Evolutionary conservation across 306 rosid species (phyloP).

Genomic region (Rosa rugosa): DNA sequence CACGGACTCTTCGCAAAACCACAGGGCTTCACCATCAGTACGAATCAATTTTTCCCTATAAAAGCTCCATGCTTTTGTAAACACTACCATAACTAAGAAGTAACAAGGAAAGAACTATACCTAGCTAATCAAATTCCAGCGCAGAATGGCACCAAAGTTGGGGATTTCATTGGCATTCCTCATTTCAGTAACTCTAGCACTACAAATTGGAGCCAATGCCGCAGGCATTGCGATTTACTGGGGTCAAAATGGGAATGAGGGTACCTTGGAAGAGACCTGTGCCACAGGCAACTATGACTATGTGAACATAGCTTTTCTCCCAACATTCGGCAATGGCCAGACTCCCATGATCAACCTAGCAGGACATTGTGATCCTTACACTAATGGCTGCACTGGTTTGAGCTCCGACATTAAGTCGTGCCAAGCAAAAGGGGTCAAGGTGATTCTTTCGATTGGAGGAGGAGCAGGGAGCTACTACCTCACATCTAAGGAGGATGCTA

Average conservation of each 20-base stretch:
- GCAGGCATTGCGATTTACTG: slow-evolving; percentile 45
- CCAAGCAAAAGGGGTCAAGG: slow-evolving; percentile 47
- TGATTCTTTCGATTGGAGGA: slow-evolving; percentile 58
- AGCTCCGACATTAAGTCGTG: slow-evolving; percentile 45
- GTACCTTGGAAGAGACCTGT: slow-evolving; percentile 47
- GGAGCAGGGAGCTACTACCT: slow-evolving; percentile 53
- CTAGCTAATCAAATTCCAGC: neutral
- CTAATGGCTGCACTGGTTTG: slow-evolving; percentile 37
- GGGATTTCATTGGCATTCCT: slow-evolving; percentile 24
- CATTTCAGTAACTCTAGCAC: slow-evolving; percentile 7
- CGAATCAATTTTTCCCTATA: slow-evolving; percentile 14
- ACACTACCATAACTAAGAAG: slow-evolving; percentile 7
- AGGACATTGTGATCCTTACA: slow-evolving; percentile 50
- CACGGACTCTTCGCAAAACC: neutral
- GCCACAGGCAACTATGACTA: slow-evolving; percentile 48
- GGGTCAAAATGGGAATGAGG: slow-evolving; percentile 55
- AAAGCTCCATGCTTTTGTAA: slow-evolving; percentile 2
- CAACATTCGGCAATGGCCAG: slow-evolving; percentile 50
- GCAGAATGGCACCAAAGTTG: slow-evolving; percentile 30
- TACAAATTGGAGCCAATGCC: slow-evolving; percentile 17
- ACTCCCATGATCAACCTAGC: slow-evolving; percentile 44
- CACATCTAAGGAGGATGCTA: slow-evolving; percentile 46
- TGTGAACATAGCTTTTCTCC: slow-evolving; percentile 45
- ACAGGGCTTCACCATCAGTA: neutral
- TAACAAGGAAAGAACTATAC: neutral